Percentiles rank a stretch among this genome's conserved stretches.
phyloP scores from a whole-genome alignment of 1,284 basidiomycete species.

The Microbotryum silenes-acaulis region DNA sequence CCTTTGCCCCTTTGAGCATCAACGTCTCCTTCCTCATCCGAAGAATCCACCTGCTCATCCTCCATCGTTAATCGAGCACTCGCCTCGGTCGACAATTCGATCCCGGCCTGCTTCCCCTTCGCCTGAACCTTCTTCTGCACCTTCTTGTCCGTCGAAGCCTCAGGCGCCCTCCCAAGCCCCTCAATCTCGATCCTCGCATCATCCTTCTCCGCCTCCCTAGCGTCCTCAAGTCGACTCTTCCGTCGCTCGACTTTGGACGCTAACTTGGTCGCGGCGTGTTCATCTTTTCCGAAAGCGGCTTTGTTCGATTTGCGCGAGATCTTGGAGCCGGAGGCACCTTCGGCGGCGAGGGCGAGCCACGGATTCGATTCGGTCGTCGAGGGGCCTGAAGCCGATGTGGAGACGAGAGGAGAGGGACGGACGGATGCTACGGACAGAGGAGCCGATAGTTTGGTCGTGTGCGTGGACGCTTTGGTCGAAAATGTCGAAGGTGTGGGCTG shows the following conservation, averaged over 20 bases:
- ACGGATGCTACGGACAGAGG: slow-evolving; percentile 14
- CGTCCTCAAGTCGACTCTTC: slow-evolving; percentile 24
- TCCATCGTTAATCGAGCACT: slow-evolving; percentile 33
- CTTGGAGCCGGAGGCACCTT: slow-evolving; percentile 41
- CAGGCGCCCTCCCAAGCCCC: background rate
- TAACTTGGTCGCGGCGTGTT: slow-evolving; percentile 36
- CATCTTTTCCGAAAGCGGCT: slow-evolving; percentile 57
- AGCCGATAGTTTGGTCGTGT: slow-evolving; percentile 29
- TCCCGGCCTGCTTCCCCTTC: slow-evolving; percentile 15
- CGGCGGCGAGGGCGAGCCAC: slow-evolving; percentile 51
- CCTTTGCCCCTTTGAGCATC: slow-evolving; percentile 40
- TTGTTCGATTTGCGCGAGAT: slow-evolving; percentile 58
- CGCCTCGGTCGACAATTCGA: slow-evolving; percentile 34
- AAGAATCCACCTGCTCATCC: slow-evolving; percentile 7
- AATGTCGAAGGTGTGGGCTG: slow-evolving; percentile 27
- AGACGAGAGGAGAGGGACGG: slow-evolving; percentile 20
- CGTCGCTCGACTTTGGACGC: slow-evolving; percentile 28
- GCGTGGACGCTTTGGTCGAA: slow-evolving; percentile 19
- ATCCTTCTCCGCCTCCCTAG: slow-evolving; percentile 55
- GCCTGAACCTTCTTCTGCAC: background rate
- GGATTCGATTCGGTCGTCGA: slow-evolving; percentile 50
- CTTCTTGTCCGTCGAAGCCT: slow-evolving; percentile 43
- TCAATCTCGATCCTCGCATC: slow-evolving; percentile 73
- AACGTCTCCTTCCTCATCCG: slow-evolving; percentile 48
- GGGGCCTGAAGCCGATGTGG: slow-evolving; percentile 8